phyloP scores from a whole-genome alignment of 148 eudicot species.

The Rhododendron williamsianum region DNA sequence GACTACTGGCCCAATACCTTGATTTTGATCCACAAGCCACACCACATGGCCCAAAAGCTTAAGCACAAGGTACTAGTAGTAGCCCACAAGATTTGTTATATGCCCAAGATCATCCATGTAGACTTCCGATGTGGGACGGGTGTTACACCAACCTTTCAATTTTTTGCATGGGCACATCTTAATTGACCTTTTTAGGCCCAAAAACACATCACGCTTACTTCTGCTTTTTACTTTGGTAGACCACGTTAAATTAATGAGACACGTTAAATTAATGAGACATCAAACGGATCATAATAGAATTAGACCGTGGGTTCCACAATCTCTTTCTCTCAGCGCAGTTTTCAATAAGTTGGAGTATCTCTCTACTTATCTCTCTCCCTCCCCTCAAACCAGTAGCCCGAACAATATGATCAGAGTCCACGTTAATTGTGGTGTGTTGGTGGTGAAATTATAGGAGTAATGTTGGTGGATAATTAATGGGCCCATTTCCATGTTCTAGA shows the following conservation, averaged over 20 bases:
- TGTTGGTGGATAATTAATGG: slow-evolving; percentile 6
- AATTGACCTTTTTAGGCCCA: neutral
- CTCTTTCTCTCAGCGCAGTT: too few relatives aligned
- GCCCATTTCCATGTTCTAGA: slow-evolving; percentile 17
- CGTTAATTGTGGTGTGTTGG: neutral
- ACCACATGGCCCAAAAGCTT: too few relatives aligned
- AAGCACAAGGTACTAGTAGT: too few relatives aligned
- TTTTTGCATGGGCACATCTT: neutral
- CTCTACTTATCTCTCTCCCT: too few relatives aligned
- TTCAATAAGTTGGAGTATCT: too few relatives aligned
- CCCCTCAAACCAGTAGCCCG: neutral
- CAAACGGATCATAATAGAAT: neutral
- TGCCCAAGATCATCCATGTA: too few relatives aligned
- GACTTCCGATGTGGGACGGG: too few relatives aligned
- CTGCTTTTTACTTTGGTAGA: neutral
- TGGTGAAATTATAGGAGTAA: neutral
- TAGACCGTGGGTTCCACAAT: too few relatives aligned
- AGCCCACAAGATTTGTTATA: too few relatives aligned
- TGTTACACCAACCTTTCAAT: neutral
- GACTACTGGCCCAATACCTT: too few relatives aligned
- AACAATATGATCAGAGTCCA: neutral
- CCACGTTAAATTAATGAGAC: neutral
- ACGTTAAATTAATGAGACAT: neutral
- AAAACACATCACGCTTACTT: neutral
- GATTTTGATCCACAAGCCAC: too few relatives aligned